phyloP scores from a whole-genome alignment of 257 asterid genomes.

The Salvia rosmarinus region DNA sequence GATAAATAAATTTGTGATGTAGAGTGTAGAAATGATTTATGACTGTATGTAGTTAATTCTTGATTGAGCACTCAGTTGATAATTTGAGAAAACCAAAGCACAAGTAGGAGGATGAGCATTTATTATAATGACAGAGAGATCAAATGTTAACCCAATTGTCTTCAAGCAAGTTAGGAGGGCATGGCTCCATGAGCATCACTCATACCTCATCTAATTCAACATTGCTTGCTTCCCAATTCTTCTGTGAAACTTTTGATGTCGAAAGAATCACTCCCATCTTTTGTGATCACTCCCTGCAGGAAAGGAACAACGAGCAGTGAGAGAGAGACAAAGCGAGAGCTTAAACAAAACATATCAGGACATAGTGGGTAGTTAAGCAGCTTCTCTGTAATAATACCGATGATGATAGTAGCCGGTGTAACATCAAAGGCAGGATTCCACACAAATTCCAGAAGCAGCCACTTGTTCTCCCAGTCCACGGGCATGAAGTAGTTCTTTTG shows the following conservation, averaged over 20 bases:
- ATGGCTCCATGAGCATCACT: neutral
- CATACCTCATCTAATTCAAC: too few relatives aligned
- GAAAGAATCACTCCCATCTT: slow-evolving; percentile 6
- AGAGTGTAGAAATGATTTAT: too few relatives aligned
- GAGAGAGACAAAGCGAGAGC: neutral
- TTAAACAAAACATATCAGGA: neutral
- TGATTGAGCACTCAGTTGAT: too few relatives aligned
- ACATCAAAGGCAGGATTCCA: slow-evolving; percentile 98
- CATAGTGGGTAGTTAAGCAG: slow-evolving; percentile 39
- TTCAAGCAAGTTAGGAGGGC: neutral
- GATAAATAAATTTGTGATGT: too few relatives aligned
- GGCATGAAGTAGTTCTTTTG: slow-evolving; percentile 73
- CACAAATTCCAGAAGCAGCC: slow-evolving; percentile 93
- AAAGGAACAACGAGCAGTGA: neutral
- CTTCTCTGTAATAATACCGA: slow-evolving; percentile 87
- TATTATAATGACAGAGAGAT: neutral
- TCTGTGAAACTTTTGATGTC: slow-evolving; percentile 12
- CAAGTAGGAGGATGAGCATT: neutral
- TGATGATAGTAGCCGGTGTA: slow-evolving; percentile 80
- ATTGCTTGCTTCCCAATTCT: neutral
- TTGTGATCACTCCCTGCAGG: slow-evolving; percentile 13
- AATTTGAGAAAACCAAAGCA: neutral
- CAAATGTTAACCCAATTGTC: neutral
- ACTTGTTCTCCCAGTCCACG: slow-evolving; percentile 92
- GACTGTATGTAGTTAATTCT: too few relatives aligned